phyloP scores from a whole-genome alignment of 164 flowering plant species.

The Vitis riparia region DNA sequence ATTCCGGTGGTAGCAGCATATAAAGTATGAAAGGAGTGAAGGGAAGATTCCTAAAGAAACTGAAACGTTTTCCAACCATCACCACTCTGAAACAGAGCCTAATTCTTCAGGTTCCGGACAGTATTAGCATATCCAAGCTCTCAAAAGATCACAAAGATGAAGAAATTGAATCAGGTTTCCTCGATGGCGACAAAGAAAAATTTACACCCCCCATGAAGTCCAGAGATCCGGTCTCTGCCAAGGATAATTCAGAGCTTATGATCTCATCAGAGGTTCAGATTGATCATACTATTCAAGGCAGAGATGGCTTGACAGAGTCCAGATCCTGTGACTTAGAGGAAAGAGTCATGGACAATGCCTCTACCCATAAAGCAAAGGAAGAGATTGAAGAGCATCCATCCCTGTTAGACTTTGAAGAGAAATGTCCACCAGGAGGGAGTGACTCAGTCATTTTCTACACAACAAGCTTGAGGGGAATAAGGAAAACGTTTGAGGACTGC shows the following conservation, averaged over 20 bases:
- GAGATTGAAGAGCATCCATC: conserved; percentile 25
- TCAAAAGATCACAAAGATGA: conserved; percentile 44
- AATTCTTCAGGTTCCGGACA: conserved; percentile 38
- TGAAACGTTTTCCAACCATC: conserved; percentile 45
- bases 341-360: too few species aligned
- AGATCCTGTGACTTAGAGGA: too few species aligned
- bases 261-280: conserved; percentile 1
- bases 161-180: conserved; percentile 26
- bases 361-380: conserved; percentile 14
- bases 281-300: too few species aligned
- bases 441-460: conserved; percentile 64
- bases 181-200: conserved; percentile 38
- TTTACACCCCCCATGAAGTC: conserved; percentile 24
- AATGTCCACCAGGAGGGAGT: conserved; percentile 74
- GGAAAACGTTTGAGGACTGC: conserved; percentile 84
- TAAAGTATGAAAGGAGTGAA: conserved; percentile 56
- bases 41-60: conserved; percentile 65
- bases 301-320: too few species aligned
- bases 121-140: conserved; percentile 29
- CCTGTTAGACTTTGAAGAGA: conserved; percentile 50
- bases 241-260: conserved; percentile 15
- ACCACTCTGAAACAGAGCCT: conserved; percentile 41
- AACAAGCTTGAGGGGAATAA: conserved; percentile 71
- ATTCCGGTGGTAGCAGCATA: background rate
- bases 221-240: conserved; percentile 12